A percentile compares a stretch with the other conserved stretches of the same genome.
Evolutionary conservation across 1,139 yeast species (phyloP).

Genomic region (Sugiyamaella novakii): DNA sequence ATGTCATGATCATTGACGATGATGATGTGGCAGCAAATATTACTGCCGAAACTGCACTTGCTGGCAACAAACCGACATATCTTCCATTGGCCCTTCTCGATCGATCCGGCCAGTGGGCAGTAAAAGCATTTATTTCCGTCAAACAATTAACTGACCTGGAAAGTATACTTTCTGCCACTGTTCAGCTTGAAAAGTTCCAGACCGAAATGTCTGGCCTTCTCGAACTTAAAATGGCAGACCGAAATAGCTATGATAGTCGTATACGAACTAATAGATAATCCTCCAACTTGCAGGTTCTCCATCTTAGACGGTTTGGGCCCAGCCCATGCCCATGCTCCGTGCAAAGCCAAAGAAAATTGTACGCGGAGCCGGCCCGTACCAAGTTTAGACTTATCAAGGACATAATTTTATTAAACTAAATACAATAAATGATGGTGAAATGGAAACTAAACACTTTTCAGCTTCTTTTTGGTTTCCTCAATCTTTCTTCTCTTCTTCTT

Average conservation of each 20-base stretch:
- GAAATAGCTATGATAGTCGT: constrained; percentile 79
- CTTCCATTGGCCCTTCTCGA: constrained; percentile 47
- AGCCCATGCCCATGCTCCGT: not conserved
- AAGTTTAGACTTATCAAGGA: not conserved
- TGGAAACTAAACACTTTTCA: constrained; percentile 36
- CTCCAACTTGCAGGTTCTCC: not conserved
- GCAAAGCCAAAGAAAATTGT: too few species aligned
- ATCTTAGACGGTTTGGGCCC: not conserved
- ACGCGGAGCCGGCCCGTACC: not conserved
- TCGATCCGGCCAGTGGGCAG: constrained; percentile 57
- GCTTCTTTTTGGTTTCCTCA: constrained; percentile 64
- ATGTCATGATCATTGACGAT: constrained; percentile 38
- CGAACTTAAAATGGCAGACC: constrained; percentile 70
- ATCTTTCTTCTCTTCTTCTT: constrained; percentile 77
- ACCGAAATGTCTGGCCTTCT: constrained; percentile 67
- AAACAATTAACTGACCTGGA: constrained; percentile 77
- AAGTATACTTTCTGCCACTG: constrained; percentile 63
- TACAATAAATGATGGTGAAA: constrained; percentile 12
- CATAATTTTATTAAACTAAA: constrained; percentile 4
- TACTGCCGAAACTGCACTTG: constrained; percentile 9
- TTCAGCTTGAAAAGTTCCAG: constrained; percentile 62
- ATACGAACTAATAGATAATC: constrained; percentile 37
- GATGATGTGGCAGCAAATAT: constrained; percentile 22
- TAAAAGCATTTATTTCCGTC: constrained; percentile 70
- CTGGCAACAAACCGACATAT: not conserved